These are phyloP conservation scores for Austroboletus festivus DNA, from an alignment of 768 basidiomycete genomes.

Conservation along the genomic window DNA sequence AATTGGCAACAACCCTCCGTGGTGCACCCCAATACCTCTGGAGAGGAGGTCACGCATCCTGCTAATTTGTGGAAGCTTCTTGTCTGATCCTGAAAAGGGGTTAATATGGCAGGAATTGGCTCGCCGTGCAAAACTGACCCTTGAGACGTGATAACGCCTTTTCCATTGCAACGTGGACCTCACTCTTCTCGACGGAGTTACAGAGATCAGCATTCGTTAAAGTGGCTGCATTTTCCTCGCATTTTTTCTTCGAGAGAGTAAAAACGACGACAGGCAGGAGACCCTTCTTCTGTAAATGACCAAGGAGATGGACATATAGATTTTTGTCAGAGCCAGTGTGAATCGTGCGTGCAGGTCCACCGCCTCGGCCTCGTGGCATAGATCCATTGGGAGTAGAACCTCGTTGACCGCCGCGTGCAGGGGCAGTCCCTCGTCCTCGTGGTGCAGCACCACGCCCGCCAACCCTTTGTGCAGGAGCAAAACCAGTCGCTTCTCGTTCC, in stretches of 20 bases:
- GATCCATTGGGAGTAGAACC: slow-evolving; percentile 42
- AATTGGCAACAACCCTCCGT: slow-evolving; percentile 92
- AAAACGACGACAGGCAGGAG: slow-evolving; percentile 95
- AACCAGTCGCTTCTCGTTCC: slow-evolving; percentile 91
- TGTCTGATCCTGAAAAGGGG: slow-evolving; percentile 69
- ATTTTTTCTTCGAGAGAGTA: slow-evolving; percentile 94
- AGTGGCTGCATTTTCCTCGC: slow-evolving; percentile 94
- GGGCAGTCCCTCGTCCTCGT: slow-evolving; percentile 43
- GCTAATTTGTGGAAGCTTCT: slow-evolving; percentile 87
- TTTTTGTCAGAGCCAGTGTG: slow-evolving; percentile 81
- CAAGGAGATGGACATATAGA: slow-evolving; percentile 89
- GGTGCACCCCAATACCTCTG: slow-evolving; percentile 95
- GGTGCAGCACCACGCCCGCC: slow-evolving; percentile 74
- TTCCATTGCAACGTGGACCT: slow-evolving; percentile 92
- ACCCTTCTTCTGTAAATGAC: slow-evolving; percentile 77
- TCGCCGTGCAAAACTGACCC: slow-evolving; percentile 45
- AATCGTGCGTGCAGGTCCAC: slow-evolving; percentile 52
- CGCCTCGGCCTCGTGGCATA: slow-evolving; percentile 37
- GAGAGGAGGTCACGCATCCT: slow-evolving; percentile 86
- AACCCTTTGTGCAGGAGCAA: slow-evolving; percentile 79
- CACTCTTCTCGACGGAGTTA: slow-evolving; percentile 89
- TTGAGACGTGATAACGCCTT: slow-evolving; percentile 88
- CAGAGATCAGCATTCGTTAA: slow-evolving; percentile 87
- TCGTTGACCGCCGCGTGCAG: slow-evolving; percentile 55
- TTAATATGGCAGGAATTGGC: slow-evolving; percentile 2